Evolutionary conservation across 768 basidiomycete species (phyloP), one percentile per base, ranked within the genome.

Genomic region (Flagelloscypha sp.): DNA sequence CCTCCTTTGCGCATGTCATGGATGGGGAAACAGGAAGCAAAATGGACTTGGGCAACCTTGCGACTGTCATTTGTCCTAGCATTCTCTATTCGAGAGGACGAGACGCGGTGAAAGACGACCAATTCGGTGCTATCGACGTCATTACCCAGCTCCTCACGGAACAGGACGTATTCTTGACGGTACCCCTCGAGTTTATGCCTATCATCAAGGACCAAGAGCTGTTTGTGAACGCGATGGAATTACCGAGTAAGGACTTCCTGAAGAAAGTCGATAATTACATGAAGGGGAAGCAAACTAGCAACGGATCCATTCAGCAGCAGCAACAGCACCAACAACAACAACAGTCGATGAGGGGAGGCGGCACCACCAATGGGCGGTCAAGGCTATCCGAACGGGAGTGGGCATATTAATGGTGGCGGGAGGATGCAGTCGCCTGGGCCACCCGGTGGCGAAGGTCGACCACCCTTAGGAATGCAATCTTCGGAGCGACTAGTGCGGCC

Each of bases 61-160:
- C 95, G 23, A 97, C 90, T 7, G 94, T 98, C 59, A 93, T 98
- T 47, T 84, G 85, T 50, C 95, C 95, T n/a, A 97, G 89, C 50
- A 98, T 99, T 44, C 76, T 99, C 24, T 95, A 93, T 56, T 83
- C 87, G 25, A 72, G 84, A 38, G 82, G 83, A 13, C 74, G 79
- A 36, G 84, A 97, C 50, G 81, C 88, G 1, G 76, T 84, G 28
- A 76, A 84, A 37, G 94, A 95, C 57, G 93, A 98, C 55, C 95
- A 90, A 45, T 95, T 98, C 52, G 71, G 75, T 32, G 83, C 83
- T 10, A 89, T 97, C 40, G 75, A 73, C 17, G 92, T 90, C 30
- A 74, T 95, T 27, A 88, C 88, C 17, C 72, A 77, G 33, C 62
- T 97, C 28, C 65, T 99, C 40, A 90, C 95, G 61, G 74, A 83